These are phyloP conservation scores for Juncus effusus DNA, from an alignment of 176 grass and related monocot genomes.

Conservation along the genomic window DNA sequence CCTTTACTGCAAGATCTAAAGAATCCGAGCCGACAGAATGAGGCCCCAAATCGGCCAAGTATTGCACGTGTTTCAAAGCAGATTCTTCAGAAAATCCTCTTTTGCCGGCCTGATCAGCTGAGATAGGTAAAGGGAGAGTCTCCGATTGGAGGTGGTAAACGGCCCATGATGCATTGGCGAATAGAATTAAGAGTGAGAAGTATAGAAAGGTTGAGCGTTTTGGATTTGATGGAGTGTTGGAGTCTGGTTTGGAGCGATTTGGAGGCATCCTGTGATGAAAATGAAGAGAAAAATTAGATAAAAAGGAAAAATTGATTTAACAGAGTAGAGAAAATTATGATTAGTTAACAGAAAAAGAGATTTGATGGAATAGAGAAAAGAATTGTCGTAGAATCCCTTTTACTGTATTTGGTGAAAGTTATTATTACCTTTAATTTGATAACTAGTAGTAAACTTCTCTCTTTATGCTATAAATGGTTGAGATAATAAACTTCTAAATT, in stretches of 20 bases:
- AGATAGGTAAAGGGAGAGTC: slow-evolving; percentile 71
- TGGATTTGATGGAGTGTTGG: slow-evolving; percentile 23
- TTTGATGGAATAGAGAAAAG: too few species aligned
- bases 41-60: slow-evolving; percentile 75
- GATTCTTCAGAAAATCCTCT: slow-evolving; percentile 87
- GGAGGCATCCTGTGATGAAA: background rate
- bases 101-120: slow-evolving; percentile 62
- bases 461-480: too few species aligned
- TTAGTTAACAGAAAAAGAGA: too few species aligned
- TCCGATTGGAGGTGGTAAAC: slow-evolving; percentile 62
- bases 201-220: slow-evolving; percentile 57
- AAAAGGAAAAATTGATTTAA: background rate
- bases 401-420: too few species aligned
- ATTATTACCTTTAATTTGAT: too few species aligned
- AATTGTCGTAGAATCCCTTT: too few species aligned
- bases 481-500: too few species aligned
- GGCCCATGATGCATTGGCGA: slow-evolving; percentile 82
- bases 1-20: slow-evolving; percentile 76
- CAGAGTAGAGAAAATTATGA: too few species aligned
- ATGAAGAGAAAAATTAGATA: background rate
- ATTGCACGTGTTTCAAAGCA: slow-evolving; percentile 70
- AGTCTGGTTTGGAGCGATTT: slow-evolving; percentile 22
- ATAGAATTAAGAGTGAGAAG: slow-evolving; percentile 57
- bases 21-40: slow-evolving; percentile 89
- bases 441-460: too few species aligned